phyloP scores from a whole-genome alignment of 2,329 filamentous ascomycete genomes.

The Paecilomyces fulvus region DNA sequence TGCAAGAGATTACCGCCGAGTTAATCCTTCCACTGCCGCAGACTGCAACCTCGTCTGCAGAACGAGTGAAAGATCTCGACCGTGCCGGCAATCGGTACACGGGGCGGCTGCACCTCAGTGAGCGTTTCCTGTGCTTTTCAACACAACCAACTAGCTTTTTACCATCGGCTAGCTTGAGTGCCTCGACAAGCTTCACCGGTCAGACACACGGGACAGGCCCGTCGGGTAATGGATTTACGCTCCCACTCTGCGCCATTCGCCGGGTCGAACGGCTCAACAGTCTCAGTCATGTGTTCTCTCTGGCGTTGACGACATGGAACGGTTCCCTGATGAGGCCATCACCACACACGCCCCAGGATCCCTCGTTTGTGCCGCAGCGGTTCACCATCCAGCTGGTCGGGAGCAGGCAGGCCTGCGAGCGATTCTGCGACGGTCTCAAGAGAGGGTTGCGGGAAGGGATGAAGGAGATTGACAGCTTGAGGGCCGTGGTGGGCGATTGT shows the following conservation, averaged over 20 bases:
- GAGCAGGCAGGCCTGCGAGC: conserved; percentile 78
- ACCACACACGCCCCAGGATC: conserved; percentile 37
- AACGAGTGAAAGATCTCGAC: conserved; percentile 48
- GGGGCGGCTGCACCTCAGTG: conserved; percentile 86
- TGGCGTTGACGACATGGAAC: conserved; percentile 95
- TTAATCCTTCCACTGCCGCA: conserved; percentile 74
- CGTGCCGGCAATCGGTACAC: conserved; percentile 74
- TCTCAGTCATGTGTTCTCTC: conserved; percentile 82
- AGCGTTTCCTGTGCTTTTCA: conserved; percentile 93
- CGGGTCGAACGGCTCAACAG: conserved; percentile 89
- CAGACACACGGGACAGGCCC: conserved; percentile 90
- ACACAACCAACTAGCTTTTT: conserved; percentile 85
- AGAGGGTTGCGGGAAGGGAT: conserved; percentile 79
- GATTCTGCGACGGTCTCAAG: conserved; percentile 94
- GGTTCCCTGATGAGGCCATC: conserved; percentile 49
- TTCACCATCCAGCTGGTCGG: conserved; percentile 88
- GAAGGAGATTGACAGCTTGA: conserved; percentile 77
- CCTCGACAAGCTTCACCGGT: conserved; percentile 78
- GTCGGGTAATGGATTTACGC: conserved; percentile 89
- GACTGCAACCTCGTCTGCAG: conserved; percentile 28
- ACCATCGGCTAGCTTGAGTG: conserved; percentile 66
- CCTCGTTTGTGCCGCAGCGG: conserved; percentile 63
- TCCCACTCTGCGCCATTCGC: conserved; percentile 84
- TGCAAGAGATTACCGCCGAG: conserved; percentile 95
- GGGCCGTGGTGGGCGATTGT: conserved; percentile 70